Base-by-base conservation (phyloP, 1,284 basidiomycete genomes). In the Fomitopsis betulina region DNA sequence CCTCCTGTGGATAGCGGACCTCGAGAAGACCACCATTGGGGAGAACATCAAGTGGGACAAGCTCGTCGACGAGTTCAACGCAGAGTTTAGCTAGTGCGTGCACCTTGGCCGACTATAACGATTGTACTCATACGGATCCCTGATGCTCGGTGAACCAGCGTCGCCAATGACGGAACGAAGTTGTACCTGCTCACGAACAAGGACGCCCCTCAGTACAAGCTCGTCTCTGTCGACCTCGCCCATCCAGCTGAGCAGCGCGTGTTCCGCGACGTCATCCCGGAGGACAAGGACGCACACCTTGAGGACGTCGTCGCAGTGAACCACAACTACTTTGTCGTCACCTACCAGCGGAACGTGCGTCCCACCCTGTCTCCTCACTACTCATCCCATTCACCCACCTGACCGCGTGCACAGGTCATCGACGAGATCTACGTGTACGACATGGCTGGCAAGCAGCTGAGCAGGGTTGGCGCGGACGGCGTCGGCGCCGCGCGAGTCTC, bases 371-470 rank as follows among this genome's bases (percentile, higher is more conserved):
- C n/a, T 27, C 38, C 51, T 35, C 17, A 9, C 21, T 38, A 30
- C n/a, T 17, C 12, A 52, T 23, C 13, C 23, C 9, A 9, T 10
- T 19, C 35, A 13, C 23, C 32, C 25, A 33, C 45, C 9, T 19
- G 25, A 30, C 32, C 17, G 19, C 25, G 39, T n/a, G 51, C 51
- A 32, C 64, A 89, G 86, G 87, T 93, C 67, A 90, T 89, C 64
- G 90, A 94, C 68, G 89, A 93, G 71, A 76, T 94, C 39, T 92
- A 92, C 71, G 71, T 94, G 56, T 87, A 89, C 72, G 78, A 83
- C 43, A 78, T 86, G 56, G 71, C 74, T 47, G 93, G 93, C 38
- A 70, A 78, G 63, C 77, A 74, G 53, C 64, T 91, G 56, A 72
- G 76, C 40, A 84, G 85, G 5, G 72, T 94, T 17, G 84, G 82